Evolutionary conservation across 768 basidiomycete genomes (phyloP), one percentile per base, ranked within the genome.

Genomic region (Leccinellum luteum): DNA sequence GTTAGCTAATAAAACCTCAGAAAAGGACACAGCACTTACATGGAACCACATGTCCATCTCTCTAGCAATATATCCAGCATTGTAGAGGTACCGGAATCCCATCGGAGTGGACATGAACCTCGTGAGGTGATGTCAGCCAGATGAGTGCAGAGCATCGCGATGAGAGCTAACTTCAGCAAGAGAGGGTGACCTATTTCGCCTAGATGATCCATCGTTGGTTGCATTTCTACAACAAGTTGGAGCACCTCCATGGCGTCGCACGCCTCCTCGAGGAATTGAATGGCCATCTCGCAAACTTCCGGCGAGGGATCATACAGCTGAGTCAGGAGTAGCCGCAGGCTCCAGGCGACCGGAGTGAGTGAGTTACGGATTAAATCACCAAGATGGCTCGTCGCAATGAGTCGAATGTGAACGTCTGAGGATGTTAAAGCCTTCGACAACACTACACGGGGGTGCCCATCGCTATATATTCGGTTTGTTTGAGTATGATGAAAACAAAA

Each of bases 31-130:
- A 25, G 1, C 28, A 68, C 89, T 65, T 66, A 95, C 96, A 70
- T 93, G 86, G 66, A 96, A 92, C 97, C 97, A 99, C 62, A 85
- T 83, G 60, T 98, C 94, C 83, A 99, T 91, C 71, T 98, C 94
- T 48, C 90, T 82, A 65, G 94, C 89, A 57, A 99, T 95, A 66
- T 98, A 98, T 4, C 89, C 89, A 14, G 92, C 88, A 63, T 92
- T 89, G 65, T 90, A 90, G 4, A 99, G 80, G 71, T 95, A 98
- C 6, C 86, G 82, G 71, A 98, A 98, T 3, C 97, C 97, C 60
- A 90, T 85, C 0, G 92, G 82, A 6, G 93, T 96, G 10, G 94
- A 95, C 80, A 98, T 89, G 73, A 98, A 98, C 66, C 95, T 97
- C 44, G 54, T 43, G 32, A 17, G 2, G 23, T 12, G 23, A 45